Conservation (phyloP, 2,329 filamentous ascomycete genomes). For the Pseudocercospora fuligena region DNA sequence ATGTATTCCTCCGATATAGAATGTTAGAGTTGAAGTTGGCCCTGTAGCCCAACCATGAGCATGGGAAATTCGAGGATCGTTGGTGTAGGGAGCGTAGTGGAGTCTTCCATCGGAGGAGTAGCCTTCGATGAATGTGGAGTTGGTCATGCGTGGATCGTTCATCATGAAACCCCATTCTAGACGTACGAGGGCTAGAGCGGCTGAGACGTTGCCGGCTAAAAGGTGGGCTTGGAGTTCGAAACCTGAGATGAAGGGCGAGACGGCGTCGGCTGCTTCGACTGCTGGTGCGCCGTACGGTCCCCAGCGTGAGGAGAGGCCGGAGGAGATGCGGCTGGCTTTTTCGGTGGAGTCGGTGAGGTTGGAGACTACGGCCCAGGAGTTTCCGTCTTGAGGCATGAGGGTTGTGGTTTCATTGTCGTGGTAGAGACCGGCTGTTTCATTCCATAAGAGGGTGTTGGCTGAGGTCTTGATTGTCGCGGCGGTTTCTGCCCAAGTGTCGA, state of each 20-base stretch:
- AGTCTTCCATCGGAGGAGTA: conserved; percentile 53
- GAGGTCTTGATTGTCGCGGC: conserved; percentile 52
- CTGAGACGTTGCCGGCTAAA: conserved; percentile 45
- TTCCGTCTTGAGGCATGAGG: conserved; percentile 56
- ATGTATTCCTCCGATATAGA: conserved; percentile 52
- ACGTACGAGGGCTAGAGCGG: conserved; percentile 51
- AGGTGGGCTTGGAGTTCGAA: conserved; percentile 55
- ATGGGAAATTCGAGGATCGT: conserved; percentile 55
- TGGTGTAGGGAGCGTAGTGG: conserved; percentile 56
- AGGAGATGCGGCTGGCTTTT: conserved; percentile 41
- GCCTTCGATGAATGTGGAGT: conserved; percentile 59
- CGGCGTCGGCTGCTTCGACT: conserved; percentile 51
- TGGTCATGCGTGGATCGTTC: conserved; percentile 58
- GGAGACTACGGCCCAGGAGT: conserved; percentile 48
- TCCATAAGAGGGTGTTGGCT: conserved; percentile 53
- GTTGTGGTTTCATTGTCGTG: conserved; percentile 42
- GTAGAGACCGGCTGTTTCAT: conserved; percentile 41
- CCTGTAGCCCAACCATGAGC: conserved; percentile 59
- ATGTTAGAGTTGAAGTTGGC: conserved; percentile 51
- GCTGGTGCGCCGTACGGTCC: conserved; percentile 53
- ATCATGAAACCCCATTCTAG: conserved; percentile 61
- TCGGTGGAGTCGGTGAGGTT: conserved; percentile 42
- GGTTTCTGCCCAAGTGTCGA: conserved; percentile 43
- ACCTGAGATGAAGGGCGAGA: conserved; percentile 55
- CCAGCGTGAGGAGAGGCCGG: conserved; percentile 44